A percentile compares a stretch with the other conserved stretches of the same genome.
Conservation (phyloP, 129 eudicot genomes). For the Tagetes patula region DNA sequence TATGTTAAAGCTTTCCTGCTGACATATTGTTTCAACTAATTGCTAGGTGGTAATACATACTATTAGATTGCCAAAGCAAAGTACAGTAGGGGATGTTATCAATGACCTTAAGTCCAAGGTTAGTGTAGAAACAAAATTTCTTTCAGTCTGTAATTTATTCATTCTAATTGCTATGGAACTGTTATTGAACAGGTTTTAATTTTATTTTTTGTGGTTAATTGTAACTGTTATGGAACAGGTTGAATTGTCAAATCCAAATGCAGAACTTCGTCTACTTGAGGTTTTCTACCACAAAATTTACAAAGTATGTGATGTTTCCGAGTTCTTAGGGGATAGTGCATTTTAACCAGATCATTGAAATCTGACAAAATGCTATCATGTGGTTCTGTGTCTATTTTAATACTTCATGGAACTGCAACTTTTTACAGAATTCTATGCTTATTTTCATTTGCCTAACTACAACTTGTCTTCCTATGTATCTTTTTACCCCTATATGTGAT, state of each 20-base stretch:
- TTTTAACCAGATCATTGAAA: not conserved
- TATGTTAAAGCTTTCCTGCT: not conserved
- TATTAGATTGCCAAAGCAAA: conserved; percentile 72
- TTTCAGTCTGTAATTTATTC: not conserved
- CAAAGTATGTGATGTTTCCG: conserved; percentile 50
- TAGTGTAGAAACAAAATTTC: not conserved
- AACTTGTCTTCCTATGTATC: not conserved
- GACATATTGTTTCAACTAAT: conserved; percentile 13
- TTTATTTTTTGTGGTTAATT: not conserved
- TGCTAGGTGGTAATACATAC: conserved; percentile 64
- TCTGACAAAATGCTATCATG: not conserved
- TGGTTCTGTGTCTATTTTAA: not conserved
- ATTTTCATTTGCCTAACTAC: not conserved
- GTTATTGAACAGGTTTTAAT: not conserved
- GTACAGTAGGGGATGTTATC: conserved; percentile 81
- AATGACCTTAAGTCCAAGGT: conserved; percentile 75
- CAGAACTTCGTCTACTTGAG: conserved; percentile 82
- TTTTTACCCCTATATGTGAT: conserved; percentile 3
- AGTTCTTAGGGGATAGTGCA: not conserved
- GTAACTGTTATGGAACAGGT: conserved; percentile 41
- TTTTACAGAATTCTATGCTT: no score
- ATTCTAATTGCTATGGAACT: not conserved
- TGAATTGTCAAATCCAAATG: conserved; percentile 75
- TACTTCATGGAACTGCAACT: not conserved
- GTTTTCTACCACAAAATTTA: conserved; percentile 83